Percentiles rank a stretch among this genome's conserved stretches.
phyloP scores from a whole-genome alignment of 768 basidiomycete genomes.

The Termitomyces sp. region DNA sequence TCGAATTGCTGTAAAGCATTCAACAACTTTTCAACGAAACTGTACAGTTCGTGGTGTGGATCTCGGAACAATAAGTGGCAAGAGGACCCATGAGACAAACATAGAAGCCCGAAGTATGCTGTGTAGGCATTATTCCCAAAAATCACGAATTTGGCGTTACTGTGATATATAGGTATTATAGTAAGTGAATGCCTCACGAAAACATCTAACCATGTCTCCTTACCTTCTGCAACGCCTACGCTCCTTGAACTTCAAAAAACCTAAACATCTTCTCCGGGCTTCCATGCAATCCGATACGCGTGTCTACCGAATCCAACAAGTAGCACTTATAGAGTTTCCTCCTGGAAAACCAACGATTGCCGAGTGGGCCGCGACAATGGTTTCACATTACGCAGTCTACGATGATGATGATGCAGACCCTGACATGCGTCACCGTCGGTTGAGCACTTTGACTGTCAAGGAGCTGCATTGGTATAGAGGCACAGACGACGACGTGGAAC shows the following conservation, averaged over 20 bases:
- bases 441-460: conserved; percentile 7
- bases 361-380: conserved; percentile 6
- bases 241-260: conserved; percentile 7
- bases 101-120: neutral
- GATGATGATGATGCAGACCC: conserved; percentile 7
- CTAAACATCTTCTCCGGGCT: conserved; percentile 9
- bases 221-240: conserved; percentile 8
- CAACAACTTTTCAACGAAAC: neutral
- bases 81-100: neutral
- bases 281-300: neutral
- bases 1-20: too few species aligned
- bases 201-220: neutral
- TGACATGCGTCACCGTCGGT: conserved; percentile 3
- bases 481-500: conserved; percentile 2
- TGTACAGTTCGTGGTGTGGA: neutral
- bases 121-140: neutral
- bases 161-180: neutral
- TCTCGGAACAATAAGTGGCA: neutral
- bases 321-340: conserved; percentile 9
- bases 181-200: neutral
- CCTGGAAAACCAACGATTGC: conserved; percentile 5
- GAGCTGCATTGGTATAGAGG: conserved; percentile 11
- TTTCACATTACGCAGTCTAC: conserved; percentile 8
- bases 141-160: neutral
- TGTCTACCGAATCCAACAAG: conserved; percentile 2